Evolutionary conservation across 2,329 filamentous ascomycete genomes (phyloP).

Genomic region (Emydomyces testavorans): DNA sequence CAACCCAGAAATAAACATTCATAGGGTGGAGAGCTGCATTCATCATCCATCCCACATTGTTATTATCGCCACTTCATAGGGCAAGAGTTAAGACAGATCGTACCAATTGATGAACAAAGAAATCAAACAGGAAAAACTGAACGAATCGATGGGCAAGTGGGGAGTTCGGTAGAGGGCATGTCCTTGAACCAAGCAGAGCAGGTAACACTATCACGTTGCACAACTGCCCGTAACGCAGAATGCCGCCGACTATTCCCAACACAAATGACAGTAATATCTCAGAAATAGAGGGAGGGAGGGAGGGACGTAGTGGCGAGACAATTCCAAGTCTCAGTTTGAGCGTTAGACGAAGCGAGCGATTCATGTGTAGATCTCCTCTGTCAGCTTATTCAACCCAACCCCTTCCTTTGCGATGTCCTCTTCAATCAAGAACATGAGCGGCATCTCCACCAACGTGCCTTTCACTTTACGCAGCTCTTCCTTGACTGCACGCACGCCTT

Average conservation of each 20-base stretch:
- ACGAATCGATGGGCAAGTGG: background rate
- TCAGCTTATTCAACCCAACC: conserved; percentile 58
- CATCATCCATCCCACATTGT: background rate
- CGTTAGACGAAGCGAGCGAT: background rate
- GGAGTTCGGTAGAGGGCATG: too few relatives aligned
- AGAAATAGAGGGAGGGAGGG: too few relatives aligned
- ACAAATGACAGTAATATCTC: too few relatives aligned
- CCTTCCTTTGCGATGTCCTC: conserved; percentile 80
- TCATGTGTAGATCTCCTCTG: conserved; percentile 60
- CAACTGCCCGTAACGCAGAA: background rate
- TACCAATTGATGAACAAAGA: background rate
- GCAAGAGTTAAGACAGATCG: conserved; percentile 2
- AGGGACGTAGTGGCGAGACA: background rate
- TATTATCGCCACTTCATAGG: too few relatives aligned
- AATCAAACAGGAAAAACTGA: background rate
- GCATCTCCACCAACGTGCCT: conserved; percentile 78
- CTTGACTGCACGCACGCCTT: conserved; percentile 63
- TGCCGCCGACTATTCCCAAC: too few relatives aligned
- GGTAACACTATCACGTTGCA: background rate
- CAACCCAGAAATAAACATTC: background rate
- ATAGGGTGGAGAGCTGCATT: background rate
- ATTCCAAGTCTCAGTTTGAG: background rate
- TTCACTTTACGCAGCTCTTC: conserved; percentile 54
- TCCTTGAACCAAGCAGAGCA: background rate
- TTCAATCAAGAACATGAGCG: conserved; percentile 71